phyloP scores from a whole-genome alignment of 2,329 filamentous ascomycete genomes.

The Rhinocladiella similis region DNA sequence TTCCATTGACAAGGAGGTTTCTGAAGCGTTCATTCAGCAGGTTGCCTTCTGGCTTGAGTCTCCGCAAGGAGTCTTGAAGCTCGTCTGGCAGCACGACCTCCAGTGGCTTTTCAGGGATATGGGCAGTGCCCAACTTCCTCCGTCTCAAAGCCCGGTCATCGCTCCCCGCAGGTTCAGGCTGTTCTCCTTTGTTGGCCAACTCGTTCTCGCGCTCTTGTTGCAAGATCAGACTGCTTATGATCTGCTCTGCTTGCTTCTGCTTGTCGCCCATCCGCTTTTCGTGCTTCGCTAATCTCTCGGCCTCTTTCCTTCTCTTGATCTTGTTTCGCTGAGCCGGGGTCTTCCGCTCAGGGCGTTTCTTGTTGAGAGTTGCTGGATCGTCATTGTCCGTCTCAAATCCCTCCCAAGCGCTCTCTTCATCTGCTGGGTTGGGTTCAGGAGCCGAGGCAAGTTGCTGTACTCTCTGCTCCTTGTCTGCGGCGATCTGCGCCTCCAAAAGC shows the following conservation, averaged over 20 bases:
- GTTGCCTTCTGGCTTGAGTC: constrained; percentile 94
- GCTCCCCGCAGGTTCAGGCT: constrained; percentile 52
- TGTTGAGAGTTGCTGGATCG: constrained; percentile 66
- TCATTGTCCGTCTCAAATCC: constrained; percentile 79
- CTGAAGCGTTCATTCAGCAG: constrained; percentile 88
- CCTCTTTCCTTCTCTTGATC: constrained; percentile 83
- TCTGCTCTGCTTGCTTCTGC: constrained; percentile 68
- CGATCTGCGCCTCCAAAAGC: constrained; percentile 61
- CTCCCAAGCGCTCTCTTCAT: constrained; percentile 91
- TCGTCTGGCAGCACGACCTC: constrained; percentile 82
- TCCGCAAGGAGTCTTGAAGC: constrained; percentile 74
- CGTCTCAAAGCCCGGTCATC: constrained; percentile 21
- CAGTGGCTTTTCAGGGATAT: constrained; percentile 72
- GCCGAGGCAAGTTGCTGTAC: constrained; percentile 72
- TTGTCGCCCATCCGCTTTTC: constrained; percentile 73
- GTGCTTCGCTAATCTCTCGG: constrained; percentile 74
- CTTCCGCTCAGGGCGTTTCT: constrained; percentile 80
- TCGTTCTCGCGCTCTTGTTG: constrained; percentile 59
- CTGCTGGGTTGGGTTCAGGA: constrained; percentile 73
- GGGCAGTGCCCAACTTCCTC: constrained; percentile 19
- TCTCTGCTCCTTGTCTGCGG: constrained; percentile 62
- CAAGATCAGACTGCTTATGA: constrained; percentile 38
- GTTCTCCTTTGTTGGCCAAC: constrained; percentile 36
- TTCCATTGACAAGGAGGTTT: constrained; percentile 83
- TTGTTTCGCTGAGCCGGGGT: constrained; percentile 84